A percentile compares a stretch with the other conserved stretches of the same genome.
Conservation (phyloP, 495 filamentous ascomycete genomes). For the Aspergillus kassunensis region DNA sequence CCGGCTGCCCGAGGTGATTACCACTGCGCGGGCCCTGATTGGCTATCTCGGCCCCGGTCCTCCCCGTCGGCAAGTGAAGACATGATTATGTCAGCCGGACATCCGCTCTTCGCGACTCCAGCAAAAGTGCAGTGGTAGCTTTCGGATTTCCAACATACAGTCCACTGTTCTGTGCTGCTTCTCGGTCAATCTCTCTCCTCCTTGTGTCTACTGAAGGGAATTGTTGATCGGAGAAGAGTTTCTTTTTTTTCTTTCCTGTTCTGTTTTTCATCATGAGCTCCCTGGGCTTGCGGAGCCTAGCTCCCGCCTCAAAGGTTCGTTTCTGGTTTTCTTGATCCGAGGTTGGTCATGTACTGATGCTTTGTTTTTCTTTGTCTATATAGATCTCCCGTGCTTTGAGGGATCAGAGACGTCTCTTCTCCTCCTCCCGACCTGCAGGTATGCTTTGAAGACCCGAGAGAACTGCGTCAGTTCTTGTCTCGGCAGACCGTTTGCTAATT, state of each 20-base stretch:
- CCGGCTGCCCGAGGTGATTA: constrained; percentile 36
- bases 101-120: constrained; percentile 21
- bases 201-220: constrained; percentile 13
- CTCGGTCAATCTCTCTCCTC: constrained; percentile 10
- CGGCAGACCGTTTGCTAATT: constrained; percentile 25
- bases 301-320: constrained; percentile 53
- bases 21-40: constrained; percentile 31
- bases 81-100: constrained; percentile 37
- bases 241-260: constrained; percentile 27
- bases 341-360: constrained; percentile 22
- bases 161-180: constrained; percentile 20
- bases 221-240: constrained; percentile 28
- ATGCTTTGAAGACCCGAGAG: constrained; percentile 32
- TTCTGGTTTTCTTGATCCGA: constrained; percentile 12
- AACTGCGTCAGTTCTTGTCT: constrained; percentile 11
- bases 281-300: constrained; percentile 55
- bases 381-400: constrained; percentile 46
- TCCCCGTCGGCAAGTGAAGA: constrained; percentile 37
- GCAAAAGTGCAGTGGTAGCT: constrained; percentile 37
- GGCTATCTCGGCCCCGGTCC: constrained; percentile 30
- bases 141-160: too few species aligned
- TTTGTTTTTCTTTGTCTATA: not conserved
- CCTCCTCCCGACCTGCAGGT: constrained; percentile 79
- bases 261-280: constrained; percentile 53
- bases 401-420: constrained; percentile 70